These are phyloP conservation scores for Rhodotorula sphaerocarpa DNA, from an alignment of 768 basidiomycete species.

Conservation along the genomic window DNA sequence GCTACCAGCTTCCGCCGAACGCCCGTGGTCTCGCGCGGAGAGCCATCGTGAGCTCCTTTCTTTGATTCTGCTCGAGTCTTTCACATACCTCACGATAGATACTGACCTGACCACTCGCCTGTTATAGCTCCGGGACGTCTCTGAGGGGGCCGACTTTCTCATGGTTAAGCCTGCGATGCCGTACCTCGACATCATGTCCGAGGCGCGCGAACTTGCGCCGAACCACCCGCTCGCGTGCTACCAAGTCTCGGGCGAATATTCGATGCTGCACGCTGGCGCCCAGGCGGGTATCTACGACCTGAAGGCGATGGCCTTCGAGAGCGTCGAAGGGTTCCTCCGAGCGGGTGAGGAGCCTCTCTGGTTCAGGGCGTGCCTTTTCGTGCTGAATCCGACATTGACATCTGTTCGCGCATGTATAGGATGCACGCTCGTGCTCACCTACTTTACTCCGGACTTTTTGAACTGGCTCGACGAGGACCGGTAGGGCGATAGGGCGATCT, in stretches of 20 bases:
- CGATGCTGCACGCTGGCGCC: constrained; percentile 93
- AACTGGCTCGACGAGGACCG: constrained; percentile 47
- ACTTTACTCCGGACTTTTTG: constrained; percentile 94
- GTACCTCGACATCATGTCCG: constrained; percentile 90
- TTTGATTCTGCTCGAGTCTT: neutral
- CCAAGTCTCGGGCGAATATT: constrained; percentile 94
- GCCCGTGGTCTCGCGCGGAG: constrained; percentile 83
- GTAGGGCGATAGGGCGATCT: too few species aligned
- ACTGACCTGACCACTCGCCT: constrained; percentile 1
- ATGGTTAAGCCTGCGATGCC: constrained; percentile 98
- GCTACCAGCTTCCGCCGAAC: constrained; percentile 88
- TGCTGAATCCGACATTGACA: too few species aligned
- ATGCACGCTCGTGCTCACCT: constrained; percentile 78
- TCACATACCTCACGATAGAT: too few species aligned
- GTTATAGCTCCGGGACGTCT: constrained; percentile 68
- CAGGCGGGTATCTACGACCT: constrained; percentile 86
- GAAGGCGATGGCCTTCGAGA: constrained; percentile 88
- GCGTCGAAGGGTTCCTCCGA: constrained; percentile 77
- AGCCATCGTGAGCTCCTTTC: constrained; percentile 59
- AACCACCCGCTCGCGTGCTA: constrained; percentile 94
- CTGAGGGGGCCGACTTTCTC: constrained; percentile 92
- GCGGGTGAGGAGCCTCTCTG: constrained; percentile 54
- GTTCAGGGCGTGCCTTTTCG: too few species aligned
- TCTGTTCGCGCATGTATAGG: constrained; percentile 48
- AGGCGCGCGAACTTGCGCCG: constrained; percentile 64